Evolutionary conservation across 306 rosid genomes (phyloP), one percentile per base, ranked within the genome.

Genomic region (Benincasa hispida): DNA sequence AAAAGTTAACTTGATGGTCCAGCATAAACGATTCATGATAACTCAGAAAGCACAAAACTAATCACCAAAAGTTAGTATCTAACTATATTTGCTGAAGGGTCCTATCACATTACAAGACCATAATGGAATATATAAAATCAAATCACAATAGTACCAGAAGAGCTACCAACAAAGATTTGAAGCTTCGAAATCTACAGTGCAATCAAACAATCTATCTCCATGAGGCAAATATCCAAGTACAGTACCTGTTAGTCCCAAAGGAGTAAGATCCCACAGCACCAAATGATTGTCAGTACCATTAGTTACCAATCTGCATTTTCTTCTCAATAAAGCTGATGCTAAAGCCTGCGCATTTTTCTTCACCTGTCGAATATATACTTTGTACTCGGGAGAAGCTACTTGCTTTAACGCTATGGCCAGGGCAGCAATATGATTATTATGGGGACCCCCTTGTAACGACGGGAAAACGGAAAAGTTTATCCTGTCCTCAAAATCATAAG

Each of bases 401-500:
- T 93, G 96, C 83, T 89, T 89, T 54, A 93, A 85, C 76, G 97
- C 91, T 78, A 91, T 77, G 72, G 96, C 91, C 76, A 91, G 96
- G 41, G 98, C 98, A 81, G 96, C 92, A 83, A 88, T 86, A 82
- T 87, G 89, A 80, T 89, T 93, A 74, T 91, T 91, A 83, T 93
- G 96, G 28, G 97, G 98, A 73, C 93, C 98, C 82, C 97, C 98
- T 87, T 91, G 97, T 78, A 93, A 82, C 2, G 93, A 85, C 59
- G 93, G 91, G 76, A 88, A 91, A 22, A 91, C 82, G 5, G 97
- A 89, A 60, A 91, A 91, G 88, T 83, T 91, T 81, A 93, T 87
- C 91, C 83, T 91, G 81, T 89, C 97, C 88, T 89, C 97, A 50
- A 82, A 87, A 79, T 88, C 91, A 82, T 87, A 88, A 63, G 79